Conservation (phyloP, 2,329 filamentous ascomycete genomes). For the Didymella exigua region DNA sequence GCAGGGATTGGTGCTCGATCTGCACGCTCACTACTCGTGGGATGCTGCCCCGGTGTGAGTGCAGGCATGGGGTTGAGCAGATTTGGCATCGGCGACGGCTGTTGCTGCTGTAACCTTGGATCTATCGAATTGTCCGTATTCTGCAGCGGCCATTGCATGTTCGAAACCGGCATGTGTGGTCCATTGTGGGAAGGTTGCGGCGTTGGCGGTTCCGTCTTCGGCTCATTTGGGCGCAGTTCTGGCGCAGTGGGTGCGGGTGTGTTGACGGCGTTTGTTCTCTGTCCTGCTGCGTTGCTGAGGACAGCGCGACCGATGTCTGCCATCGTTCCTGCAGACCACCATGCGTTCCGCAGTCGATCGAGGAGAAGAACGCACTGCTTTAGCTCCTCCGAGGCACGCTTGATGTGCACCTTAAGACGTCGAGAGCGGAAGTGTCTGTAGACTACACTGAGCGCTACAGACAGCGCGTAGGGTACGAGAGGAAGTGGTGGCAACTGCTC, state of each 20-base stretch:
- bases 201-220: slow-evolving; percentile 29
- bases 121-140: slow-evolving; percentile 39
- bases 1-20: slow-evolving; percentile 35
- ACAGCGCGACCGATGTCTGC: slow-evolving; percentile 50
- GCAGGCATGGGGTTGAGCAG: slow-evolving; percentile 39
- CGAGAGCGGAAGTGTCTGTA: slow-evolving; percentile 63
- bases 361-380: slow-evolving; percentile 52
- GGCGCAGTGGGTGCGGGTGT: slow-evolving; percentile 36
- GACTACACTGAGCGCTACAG: slow-evolving; percentile 61
- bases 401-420: slow-evolving; percentile 55
- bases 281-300: slow-evolving; percentile 47
- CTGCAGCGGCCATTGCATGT: slow-evolving; percentile 32
- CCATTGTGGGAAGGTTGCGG: slow-evolving; percentile 24
- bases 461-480: slow-evolving; percentile 61
- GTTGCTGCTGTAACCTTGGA: slow-evolving; percentile 40
- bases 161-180: slow-evolving; percentile 18
- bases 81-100: slow-evolving; percentile 36
- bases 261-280: slow-evolving; percentile 43
- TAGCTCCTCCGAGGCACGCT: slow-evolving; percentile 54
- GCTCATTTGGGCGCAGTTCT: slow-evolving; percentile 25
- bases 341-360: slow-evolving; percentile 52
- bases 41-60: slow-evolving; percentile 43
- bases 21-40: slow-evolving; percentile 45
- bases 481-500: slow-evolving; percentile 58
- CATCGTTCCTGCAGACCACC: slow-evolving; percentile 56